Evolutionary conservation across 2,329 filamentous ascomycete species (phyloP), one percentile per base, ranked within the genome.

Genomic region (Aspergillus hortae): DNA sequence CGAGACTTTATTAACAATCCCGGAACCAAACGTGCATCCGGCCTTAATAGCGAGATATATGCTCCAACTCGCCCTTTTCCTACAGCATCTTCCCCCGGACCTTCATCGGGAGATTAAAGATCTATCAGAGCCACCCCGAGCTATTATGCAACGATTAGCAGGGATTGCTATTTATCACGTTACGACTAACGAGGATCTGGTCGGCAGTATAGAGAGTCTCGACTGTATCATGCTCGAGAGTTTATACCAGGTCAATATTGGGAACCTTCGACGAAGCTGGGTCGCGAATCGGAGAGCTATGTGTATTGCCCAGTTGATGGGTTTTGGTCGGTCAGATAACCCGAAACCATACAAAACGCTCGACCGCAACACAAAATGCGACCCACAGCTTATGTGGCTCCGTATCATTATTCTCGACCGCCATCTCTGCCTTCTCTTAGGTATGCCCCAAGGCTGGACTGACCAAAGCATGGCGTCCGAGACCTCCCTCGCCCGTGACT

Each of bases 251-350:
- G 40, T 21, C 3, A 54, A 48, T 15, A 11, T 12, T 9, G 52
- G 52, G 7, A 51, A 51, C 17, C 48, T 54, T 5, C 52, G 48
- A 4, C 44, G 48, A 15, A 19, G 17, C 4, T 51, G 38, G 52
- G 21, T 42, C 5, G 9, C 17, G 6, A 4, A 12, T 6, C 52
- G 52, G 6, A 27, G 52, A 6, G 52, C 52, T 9, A 15, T 40
- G 17, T 47, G 25, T 10, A n/a, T 44, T 15, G 52, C 44, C 10
- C 52, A 54, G n/a, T 19, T 54, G 11, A 54, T 54, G 52, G 48
- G 48, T 12, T 10, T 54, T 12, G 44, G 51, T 38, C 48, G 15
- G 30, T 32, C 46, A 21, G 21, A 19, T 41, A 32, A 4, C 14
- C 44, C 2, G 9, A 48, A 17, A 17, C 50, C 30, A 4, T 30